Base-by-base conservation (phyloP, 2,329 filamentous ascomycete species). In the Aspergillus clavatus region DNA sequence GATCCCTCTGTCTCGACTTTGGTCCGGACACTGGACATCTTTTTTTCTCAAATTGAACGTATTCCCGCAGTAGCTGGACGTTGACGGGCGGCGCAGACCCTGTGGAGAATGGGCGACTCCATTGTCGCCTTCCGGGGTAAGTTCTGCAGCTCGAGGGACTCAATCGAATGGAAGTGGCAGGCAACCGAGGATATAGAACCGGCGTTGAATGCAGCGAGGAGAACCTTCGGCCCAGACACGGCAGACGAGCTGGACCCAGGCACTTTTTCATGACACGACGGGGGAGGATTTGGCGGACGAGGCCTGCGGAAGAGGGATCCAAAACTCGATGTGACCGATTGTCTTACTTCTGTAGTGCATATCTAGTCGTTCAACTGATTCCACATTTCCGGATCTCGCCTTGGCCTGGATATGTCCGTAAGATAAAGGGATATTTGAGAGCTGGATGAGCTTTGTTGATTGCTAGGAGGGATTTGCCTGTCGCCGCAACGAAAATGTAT, bases 191-290 rank as follows among this genome's bases (percentile, higher is more conserved):
- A 43, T 19, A 42, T 37, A 19, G 41, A 41, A 27, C 43, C 27
- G 44, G 26, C 52, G 47, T 38, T 43, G 18, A 33, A 45, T 39
- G 50, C 44, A 52, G 44, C 43, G 44, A 45, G 52, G 49, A 50
- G 46, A 46, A 44, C 54, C 57, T 57, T 55, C 59, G 58, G 55
- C 62, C 58, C 54, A 61, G 55, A 60, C 56, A 57, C 52, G 59
- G 58, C 55, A 62, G 59, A 59, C 58, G 62, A 57, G 62, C 57
- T 61, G 61, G 51, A 53, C 59, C 52, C 48, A 68, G 59, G 58
- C 62, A 69, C 60, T 58, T 60, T 63, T 62, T 67, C 69, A 72
- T 72, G 69, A 68, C 67, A 67, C 65, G 62, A 59, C 51, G 45
- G 53, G 50, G 52, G 55, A 52, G 45, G 41, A 24, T 24, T 8